Evolutionary conservation across 495 filamentous ascomycete genomes (phyloP).

Genomic region (Friedmanniomyces simplex): DNA sequence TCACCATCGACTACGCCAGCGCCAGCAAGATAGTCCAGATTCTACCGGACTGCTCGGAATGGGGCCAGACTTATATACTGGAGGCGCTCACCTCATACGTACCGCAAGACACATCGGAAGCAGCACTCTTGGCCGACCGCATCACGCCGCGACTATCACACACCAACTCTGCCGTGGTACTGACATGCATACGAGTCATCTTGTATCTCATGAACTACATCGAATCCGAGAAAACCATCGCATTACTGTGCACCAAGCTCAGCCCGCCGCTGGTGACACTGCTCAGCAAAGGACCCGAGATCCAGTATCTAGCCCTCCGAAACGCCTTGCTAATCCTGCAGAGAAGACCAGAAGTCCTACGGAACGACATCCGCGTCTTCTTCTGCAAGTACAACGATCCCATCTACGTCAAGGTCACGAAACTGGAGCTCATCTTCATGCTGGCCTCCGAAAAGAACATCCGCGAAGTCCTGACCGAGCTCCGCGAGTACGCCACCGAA

Average conservation of each 20-base stretch:
- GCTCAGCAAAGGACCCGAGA: slow-evolving; percentile 90
- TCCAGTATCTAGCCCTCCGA: slow-evolving; percentile 89
- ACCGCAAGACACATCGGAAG: slow-evolving; percentile 80
- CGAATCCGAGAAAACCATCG: slow-evolving; percentile 80
- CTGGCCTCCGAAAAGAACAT: slow-evolving; percentile 94
- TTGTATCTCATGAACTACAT: slow-evolving; percentile 99
- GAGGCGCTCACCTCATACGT: slow-evolving; percentile 98
- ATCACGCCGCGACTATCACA: slow-evolving; percentile 90
- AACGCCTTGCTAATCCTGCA: slow-evolving; percentile 94
- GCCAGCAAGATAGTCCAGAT: slow-evolving; percentile 98
- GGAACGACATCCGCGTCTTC: slow-evolving; percentile 96
- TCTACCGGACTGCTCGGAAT: slow-evolving; percentile 93
- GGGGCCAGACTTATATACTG: slow-evolving; percentile 98
- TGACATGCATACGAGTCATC: slow-evolving; percentile 91
- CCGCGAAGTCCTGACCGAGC: slow-evolving; percentile 83
- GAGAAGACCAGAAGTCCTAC: slow-evolving; percentile 80
- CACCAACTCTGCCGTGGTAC: slow-evolving; percentile 89
- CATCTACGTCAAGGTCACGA: slow-evolving; percentile 99
- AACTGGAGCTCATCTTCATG: slow-evolving; percentile 98
- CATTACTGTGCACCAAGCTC: slow-evolving; percentile 79
- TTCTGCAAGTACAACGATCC: slow-evolving; percentile 99
- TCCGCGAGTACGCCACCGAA: slow-evolving; percentile 94
- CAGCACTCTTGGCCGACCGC: slow-evolving; percentile 80
- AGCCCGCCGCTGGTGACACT: slow-evolving; percentile 93
- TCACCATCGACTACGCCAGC: slow-evolving; percentile 95